Base-by-base conservation (phyloP, 352 stramenopile genomes). In the Blastocystis sp. region DNA sequence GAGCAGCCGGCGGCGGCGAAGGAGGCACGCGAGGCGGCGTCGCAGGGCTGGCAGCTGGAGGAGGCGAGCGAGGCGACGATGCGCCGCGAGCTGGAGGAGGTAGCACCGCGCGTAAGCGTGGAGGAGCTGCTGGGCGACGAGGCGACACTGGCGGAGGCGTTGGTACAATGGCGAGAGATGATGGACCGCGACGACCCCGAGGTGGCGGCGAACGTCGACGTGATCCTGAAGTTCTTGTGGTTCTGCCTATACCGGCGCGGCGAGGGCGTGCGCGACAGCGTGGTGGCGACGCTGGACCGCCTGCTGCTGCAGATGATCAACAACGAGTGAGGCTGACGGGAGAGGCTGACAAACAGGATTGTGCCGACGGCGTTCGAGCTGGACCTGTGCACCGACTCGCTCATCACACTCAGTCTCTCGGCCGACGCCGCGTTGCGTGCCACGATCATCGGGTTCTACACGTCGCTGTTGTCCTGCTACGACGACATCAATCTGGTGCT, bases 161-260 rank as follows among this genome's bases (percentile, higher is more conserved):
- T 56, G 48, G 48, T 0, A 14, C 48, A 56, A 14, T 56, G 48
- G 48, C 48, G 48, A 17, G 48, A 56, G 5, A 56, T 56, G 48
- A 7, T 56, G 48, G 48, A 56, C 48, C 5, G 14, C 48, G 14
- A 56, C 48, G 48, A 56, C 48, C 48, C 48, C 14, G 48, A 56
- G 48, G 14, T 84, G 4, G 34, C 34, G 0, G 56, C 14, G 21
- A 70, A 70, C 48, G n/a, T 62, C 19, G 74, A 84, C 34, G 23
- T 84, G 52, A 41, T 84, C 19, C 28, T 84, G 53, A 84, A 84
- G 34, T 62, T 52, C n/a, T 11, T 62, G 2, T 66, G 45, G 19
- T 62, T 62, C 48, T 7, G 5, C 40, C 66, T 76, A 2, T 76
- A 76, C 48, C 4, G 40, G 1, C 19, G 48, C n/a, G 66, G 53